Base-by-base conservation (phyloP, 352 stramenopile genomes). In the Phytopythium aichiense region DNA sequence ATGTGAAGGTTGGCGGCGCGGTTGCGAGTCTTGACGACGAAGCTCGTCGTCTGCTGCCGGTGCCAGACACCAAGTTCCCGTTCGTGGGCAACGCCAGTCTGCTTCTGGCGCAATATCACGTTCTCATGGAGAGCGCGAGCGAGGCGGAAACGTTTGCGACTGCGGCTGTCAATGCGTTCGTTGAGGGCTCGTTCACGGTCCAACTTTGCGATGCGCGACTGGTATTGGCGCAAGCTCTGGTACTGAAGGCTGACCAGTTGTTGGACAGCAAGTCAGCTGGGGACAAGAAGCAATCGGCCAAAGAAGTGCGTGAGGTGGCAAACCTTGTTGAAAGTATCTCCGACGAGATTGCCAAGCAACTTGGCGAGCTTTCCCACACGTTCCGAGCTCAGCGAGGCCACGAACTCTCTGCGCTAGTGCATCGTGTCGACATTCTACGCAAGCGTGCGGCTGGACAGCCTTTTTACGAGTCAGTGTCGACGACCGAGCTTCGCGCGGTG, bases 401-500 rank as follows among this genome's bases (percentile, higher is more conserved):
- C 16, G 25, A 15, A 22, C n/a, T 54, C 15, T 9, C n/a, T 9
- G 5, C 6, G 23, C 7, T 55, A 7, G 25, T 23, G n/a, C 22
- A 15, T 20, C 22, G 25, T 8, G 7, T 55, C 7, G 48, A 37
- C 15, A 55, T 31, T 7, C 8, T 55, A 9, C 48, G 48, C n/a
- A 7, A 33, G 7, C 61, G 63, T 13, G 68, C 73, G 2, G 50
- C 33, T 13, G 68, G 49, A 30, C 40, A 20, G 1, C 61, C 68
- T 8, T 81, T 76, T 52, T 84, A 76, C 18, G 66, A 80, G 55
- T 50, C 55, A 0, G 62, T 84, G 13, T 72, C 71, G 18, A 33
- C 53, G 20, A 55, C 66, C 1, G 76, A 84, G 46, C 63, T 68
- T 48, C 57, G 28, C 61, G 52, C 40, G 2, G 70, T 84, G 28